Evolutionary conservation across 192 early-diverging fungal species (phyloP).

Genomic region (Linnemannia elongata): DNA sequence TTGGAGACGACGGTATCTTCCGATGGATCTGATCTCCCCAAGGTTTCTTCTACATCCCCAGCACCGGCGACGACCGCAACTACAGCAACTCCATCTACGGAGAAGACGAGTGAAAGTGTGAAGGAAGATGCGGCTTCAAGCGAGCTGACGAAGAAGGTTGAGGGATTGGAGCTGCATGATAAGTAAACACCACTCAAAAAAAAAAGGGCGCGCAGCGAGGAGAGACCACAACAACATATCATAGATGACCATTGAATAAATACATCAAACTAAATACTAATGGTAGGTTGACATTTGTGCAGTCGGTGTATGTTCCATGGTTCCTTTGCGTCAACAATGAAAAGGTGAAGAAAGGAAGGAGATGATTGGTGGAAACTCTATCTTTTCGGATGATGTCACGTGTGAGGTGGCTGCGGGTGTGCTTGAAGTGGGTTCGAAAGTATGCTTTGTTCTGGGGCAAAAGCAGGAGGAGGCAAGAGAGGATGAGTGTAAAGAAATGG

Average conservation of each 20-base stretch:
- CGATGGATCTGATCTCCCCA: background rate
- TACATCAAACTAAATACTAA: background rate
- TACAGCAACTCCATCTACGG: background rate
- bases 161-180: background rate
- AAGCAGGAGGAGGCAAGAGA: background rate
- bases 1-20: background rate
- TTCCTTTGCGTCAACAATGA: too few relatives aligned
- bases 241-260: constrained; percentile 8
- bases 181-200: background rate
- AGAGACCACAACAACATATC: background rate
- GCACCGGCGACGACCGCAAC: background rate
- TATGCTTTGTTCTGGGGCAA: background rate
- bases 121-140: background rate
- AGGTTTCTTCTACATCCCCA: background rate
- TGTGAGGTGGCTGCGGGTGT: background rate
- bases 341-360: too few relatives aligned
- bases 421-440: background rate
- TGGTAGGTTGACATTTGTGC: too few relatives aligned
- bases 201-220: background rate
- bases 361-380: constrained; percentile 1
- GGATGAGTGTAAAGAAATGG: background rate
- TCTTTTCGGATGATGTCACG: background rate
- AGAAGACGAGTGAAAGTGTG: background rate
- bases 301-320: too few relatives aligned
- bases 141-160: background rate